Percentiles rank a stretch among this genome's conserved stretches.
Evolutionary conservation across 2,329 filamentous ascomycete species (phyloP).

Genomic region (Claviceps sp.): DNA sequence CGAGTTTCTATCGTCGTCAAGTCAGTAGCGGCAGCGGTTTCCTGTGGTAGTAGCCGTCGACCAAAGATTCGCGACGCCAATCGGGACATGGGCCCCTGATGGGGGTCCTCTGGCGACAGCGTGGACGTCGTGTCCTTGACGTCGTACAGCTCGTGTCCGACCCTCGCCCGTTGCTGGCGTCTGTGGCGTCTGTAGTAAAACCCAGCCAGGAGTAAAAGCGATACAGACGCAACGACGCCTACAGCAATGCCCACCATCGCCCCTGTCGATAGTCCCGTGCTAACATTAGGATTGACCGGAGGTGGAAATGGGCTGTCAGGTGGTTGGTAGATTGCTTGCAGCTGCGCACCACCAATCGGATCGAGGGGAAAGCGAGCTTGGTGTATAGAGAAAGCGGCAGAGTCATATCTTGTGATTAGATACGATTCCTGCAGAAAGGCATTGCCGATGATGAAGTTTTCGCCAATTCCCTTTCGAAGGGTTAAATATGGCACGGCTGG

Average conservation of each 20-base stretch:
- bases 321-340: constrained; percentile 29
- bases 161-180: constrained; percentile 16
- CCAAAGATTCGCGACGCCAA: constrained; percentile 30
- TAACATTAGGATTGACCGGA: constrained; percentile 13
- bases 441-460: constrained; percentile 47
- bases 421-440: constrained; percentile 60
- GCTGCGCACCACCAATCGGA: constrained; percentile 24
- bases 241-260: constrained; percentile 34
- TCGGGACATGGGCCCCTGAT: constrained; percentile 12
- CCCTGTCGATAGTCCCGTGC: constrained; percentile 22
- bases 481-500: constrained; percentile 49
- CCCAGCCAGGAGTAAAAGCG: constrained; percentile 14
- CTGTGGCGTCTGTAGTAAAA: constrained; percentile 23
- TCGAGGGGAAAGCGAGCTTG: constrained; percentile 39
- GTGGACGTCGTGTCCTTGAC: constrained; percentile 24
- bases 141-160: constrained; percentile 16
- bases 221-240: constrained; percentile 23
- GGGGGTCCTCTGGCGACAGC: constrained; percentile 14
- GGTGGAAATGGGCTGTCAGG: constrained; percentile 33
- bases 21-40: constrained; percentile 5
- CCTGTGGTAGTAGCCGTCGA: constrained; percentile 19
- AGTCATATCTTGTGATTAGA: constrained; percentile 43
- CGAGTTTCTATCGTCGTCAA: constrained; percentile 11
- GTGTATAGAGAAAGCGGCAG: constrained; percentile 37
- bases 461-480: constrained; percentile 40